Evolutionary conservation across 2,329 filamentous ascomycete genomes (phyloP).

Genomic region (Pyrenophora seminiperda): DNA sequence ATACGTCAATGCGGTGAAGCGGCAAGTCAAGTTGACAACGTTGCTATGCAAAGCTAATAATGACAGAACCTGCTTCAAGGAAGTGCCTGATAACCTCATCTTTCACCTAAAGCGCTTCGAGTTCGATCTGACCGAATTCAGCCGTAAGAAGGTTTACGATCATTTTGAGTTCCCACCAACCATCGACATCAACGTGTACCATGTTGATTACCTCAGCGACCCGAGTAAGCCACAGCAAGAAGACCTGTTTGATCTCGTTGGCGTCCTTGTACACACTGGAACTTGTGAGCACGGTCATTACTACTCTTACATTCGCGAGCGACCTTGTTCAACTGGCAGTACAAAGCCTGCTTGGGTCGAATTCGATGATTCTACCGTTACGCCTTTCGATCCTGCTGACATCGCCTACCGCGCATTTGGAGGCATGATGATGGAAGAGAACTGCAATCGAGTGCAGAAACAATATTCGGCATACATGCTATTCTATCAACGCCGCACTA

Average conservation of each 20-base stretch:
- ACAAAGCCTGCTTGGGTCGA: conserved; percentile 72
- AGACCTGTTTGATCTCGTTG: conserved; percentile 92
- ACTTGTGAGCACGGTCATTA: conserved; percentile 96
- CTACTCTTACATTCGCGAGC: conserved; percentile 90
- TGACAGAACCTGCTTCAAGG: conserved; percentile 80
- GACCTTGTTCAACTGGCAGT: conserved; percentile 60
- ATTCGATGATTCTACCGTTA: conserved; percentile 90
- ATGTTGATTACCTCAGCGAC: conserved; percentile 79
- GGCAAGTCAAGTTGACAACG: conserved; percentile 52
- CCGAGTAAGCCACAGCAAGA: conserved; percentile 60
- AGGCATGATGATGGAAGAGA: conserved; percentile 46
- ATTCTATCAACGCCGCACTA: conserved; percentile 85
- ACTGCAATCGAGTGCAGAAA: conserved; percentile 37
- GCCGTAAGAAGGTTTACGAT: conserved; percentile 93
- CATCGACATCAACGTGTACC: conserved; percentile 89
- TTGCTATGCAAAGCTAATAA: conserved; percentile 17
- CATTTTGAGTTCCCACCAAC: conserved; percentile 83
- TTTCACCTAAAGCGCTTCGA: conserved; percentile 92
- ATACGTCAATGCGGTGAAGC: conserved; percentile 86
- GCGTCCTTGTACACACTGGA: conserved; percentile 89
- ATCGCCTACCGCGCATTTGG: conserved; percentile 78
- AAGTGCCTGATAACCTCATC: conserved; percentile 90
- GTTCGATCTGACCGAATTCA: conserved; percentile 76
- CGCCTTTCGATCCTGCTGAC: conserved; percentile 71
- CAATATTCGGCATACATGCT: conserved; percentile 87